These are phyloP conservation scores for Ricinus communis DNA, from an alignment of 345 rosid species.

Conservation along the genomic window DNA sequence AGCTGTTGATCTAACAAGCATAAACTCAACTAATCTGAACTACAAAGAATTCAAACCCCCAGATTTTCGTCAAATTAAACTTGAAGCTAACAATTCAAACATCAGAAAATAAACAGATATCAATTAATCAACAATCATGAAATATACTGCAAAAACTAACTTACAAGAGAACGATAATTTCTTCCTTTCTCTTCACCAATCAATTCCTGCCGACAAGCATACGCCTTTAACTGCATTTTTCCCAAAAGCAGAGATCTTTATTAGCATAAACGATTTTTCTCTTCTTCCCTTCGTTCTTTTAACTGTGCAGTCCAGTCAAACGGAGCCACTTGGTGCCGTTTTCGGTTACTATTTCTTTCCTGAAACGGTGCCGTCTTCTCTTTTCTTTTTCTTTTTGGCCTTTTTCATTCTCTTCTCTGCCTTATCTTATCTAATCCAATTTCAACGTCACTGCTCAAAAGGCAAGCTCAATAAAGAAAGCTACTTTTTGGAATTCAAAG, in stretches of 20 bases:
- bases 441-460: neutral
- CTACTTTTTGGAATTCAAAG: neutral
- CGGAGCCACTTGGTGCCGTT: conserved; percentile 1
- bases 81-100: neutral
- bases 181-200: neutral
- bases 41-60: neutral
- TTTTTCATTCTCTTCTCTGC: no score
- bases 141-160: neutral
- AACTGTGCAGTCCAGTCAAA: neutral
- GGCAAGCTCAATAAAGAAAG: neutral
- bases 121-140: neutral
- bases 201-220: no score
- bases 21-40: neutral
- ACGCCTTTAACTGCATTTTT: no score
- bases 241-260: no score
- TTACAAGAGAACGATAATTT: neutral
- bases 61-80: neutral
- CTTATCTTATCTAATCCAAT: conserved; percentile 2
- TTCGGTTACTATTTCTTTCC: neutral
- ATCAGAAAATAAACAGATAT: neutral
- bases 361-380: neutral
- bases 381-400: no score
- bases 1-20: neutral
- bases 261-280: neutral
- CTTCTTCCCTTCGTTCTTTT: neutral